Evolutionary conservation across 1,139 yeast genomes (phyloP), one percentile per base, ranked within the genome.

Genomic region (Chernovozyma aurita): DNA sequence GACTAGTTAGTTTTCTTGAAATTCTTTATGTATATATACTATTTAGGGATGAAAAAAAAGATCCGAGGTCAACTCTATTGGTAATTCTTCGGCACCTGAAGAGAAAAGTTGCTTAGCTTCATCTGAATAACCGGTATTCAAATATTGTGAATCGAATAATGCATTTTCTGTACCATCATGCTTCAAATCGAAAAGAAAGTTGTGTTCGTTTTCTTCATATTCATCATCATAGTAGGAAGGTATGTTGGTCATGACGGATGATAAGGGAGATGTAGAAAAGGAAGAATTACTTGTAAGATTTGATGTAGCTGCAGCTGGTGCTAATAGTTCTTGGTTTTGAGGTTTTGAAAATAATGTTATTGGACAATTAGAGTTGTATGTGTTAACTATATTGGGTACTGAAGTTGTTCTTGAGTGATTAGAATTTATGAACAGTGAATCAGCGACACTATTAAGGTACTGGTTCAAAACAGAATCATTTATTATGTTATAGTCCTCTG

Each of bases 51-150:
- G 9, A 26, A 11, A 26, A 26, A 16, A 14, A 16, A 26, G 18
- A 6, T 26, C 28, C 9, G 28, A 16, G 11, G 28, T 26, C 6
- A 26, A 14, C 8, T 13, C 28, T 8, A 26, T 13, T 14, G 28
- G 28, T 26, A 26, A 14, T 12, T 26, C 28, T 16, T 26, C 28
- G 8, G 12, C 18, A 6, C 28, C 15, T 7, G 28, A 13, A 11
- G 12, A 16, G 28, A 26, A 26, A 26, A 7, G 6, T 16, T 26
- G 28, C 6, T 26, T 6, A 7, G 28, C 18, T 15, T 35, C 38
- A 6, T 35, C 38, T 8, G 36, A 35, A 32, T 25, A 35, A 22
- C 38, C 38, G 32, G 38, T 27, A 32, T 32, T 35, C 38, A 25
- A 17, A 17, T 33, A 31, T 15, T 32, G 36, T 6, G 27, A 22